phyloP scores from a whole-genome alignment of 768 basidiomycete species.

The Tricholoma saponaceum region DNA sequence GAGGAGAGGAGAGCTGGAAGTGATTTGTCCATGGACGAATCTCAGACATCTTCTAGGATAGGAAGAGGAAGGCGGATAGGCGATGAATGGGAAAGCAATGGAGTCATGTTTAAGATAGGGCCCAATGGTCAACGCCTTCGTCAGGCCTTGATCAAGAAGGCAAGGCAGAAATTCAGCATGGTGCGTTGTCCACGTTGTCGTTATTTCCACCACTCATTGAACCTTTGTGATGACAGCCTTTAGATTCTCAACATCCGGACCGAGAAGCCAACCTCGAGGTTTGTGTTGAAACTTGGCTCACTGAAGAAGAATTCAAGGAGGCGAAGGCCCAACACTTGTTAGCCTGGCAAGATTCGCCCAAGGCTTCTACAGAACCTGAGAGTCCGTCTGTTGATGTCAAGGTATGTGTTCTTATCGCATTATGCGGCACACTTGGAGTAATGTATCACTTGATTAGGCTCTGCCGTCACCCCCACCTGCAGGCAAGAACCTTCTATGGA shows the following conservation, averaged over 20 bases:
- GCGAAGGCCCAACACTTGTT: slow-evolving; percentile 59
- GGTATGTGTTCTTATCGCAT: slow-evolving; percentile 17
- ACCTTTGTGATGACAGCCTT: slow-evolving; percentile 42
- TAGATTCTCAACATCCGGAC: slow-evolving; percentile 78
- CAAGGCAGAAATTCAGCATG: slow-evolving; percentile 68
- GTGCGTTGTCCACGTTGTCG: slow-evolving; percentile 35
- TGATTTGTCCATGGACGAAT: slow-evolving; percentile 49
- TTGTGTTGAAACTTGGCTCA: slow-evolving; percentile 76
- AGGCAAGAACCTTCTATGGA: slow-evolving; percentile 74
- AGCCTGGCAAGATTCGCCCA: slow-evolving; percentile 65
- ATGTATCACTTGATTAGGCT: slow-evolving; percentile 5
- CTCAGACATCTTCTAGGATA: slow-evolving; percentile 43
- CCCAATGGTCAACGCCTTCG: slow-evolving; percentile 66
- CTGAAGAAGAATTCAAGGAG: slow-evolving; percentile 65
- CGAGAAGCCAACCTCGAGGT: slow-evolving; percentile 63
- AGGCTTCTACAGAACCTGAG: slow-evolving; percentile 38
- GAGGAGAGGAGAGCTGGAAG: slow-evolving; percentile 23
- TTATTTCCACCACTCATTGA: slow-evolving; percentile 1
- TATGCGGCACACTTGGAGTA: not conserved
- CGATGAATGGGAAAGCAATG: slow-evolving; percentile 75
- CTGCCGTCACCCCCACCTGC: slow-evolving; percentile 18
- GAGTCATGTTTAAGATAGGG: slow-evolving; percentile 67
- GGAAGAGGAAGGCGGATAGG: slow-evolving; percentile 59
- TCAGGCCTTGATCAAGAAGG: slow-evolving; percentile 68
- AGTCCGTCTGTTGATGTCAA: slow-evolving; percentile 35